These are phyloP conservation scores for Citrus unshiu DNA, from an alignment of 345 rosid species.

Conservation along the genomic window DNA sequence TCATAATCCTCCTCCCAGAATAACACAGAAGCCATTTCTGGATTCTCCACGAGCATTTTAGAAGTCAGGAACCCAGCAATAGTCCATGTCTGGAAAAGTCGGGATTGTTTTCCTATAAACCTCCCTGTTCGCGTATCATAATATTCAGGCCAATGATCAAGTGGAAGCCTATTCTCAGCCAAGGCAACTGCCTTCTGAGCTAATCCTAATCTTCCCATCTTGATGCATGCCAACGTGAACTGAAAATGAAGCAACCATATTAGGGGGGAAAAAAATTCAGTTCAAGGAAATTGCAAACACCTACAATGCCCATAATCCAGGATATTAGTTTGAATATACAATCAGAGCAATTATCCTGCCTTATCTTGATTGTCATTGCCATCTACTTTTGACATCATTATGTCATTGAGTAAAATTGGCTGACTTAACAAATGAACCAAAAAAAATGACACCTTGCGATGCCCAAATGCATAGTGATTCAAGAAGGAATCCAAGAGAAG, in stretches of 20 bases:
- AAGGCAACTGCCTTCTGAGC: slow-evolving; percentile 75
- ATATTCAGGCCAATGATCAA: slow-evolving; percentile 90
- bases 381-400: background rate
- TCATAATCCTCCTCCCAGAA: slow-evolving; percentile 96
- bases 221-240: slow-evolving; percentile 97
- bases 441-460: background rate
- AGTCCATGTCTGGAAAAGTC: slow-evolving; percentile 92
- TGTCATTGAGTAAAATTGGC: background rate
- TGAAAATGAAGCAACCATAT: slow-evolving; percentile 20
- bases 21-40: slow-evolving; percentile 69
- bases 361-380: background rate
- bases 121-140: slow-evolving; percentile 84
- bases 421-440: background rate
- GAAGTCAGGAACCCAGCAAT: slow-evolving; percentile 88
- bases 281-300: background rate
- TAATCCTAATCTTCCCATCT: slow-evolving; percentile 75
- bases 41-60: slow-evolving; percentile 72
- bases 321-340: background rate
- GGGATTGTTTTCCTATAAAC: slow-evolving; percentile 87
- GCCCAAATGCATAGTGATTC: background rate
- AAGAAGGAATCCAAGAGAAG: background rate
- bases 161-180: slow-evolving; percentile 76
- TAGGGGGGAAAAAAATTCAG: background rate
- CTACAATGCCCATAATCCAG: background rate
- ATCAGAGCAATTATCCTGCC: background rate